phyloP scores from a whole-genome alignment of 306 rosid genomes.

The Luffa aegyptiaca region DNA sequence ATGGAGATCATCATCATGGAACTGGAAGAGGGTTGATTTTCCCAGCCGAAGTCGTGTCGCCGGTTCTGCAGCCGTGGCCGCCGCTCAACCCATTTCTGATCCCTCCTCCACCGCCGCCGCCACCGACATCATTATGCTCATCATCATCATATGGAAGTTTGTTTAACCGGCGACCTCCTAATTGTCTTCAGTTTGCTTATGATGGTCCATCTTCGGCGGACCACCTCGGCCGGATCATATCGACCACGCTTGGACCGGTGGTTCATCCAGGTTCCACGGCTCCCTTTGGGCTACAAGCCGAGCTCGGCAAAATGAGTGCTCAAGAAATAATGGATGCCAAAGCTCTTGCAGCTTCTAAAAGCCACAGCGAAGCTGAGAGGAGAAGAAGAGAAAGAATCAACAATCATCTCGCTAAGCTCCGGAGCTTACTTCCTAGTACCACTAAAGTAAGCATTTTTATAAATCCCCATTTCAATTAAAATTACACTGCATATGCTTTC shows the following conservation, averaged over 20 bases:
- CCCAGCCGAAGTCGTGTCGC: constrained; percentile 34
- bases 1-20: constrained; percentile 21
- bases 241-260: constrained; percentile 59
- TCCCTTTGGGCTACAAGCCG: constrained; percentile 77
- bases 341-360: constrained; percentile 89
- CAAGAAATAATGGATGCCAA: constrained; percentile 96
- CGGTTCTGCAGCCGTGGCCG: constrained; percentile 50
- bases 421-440: constrained; percentile 81
- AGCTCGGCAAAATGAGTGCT: constrained; percentile 73
- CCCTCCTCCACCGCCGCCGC: constrained; percentile 24
- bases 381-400: constrained; percentile 94
- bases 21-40: constrained; percentile 32
- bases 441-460: constrained; percentile 61
- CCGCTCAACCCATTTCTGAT: constrained; percentile 37
- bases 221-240: constrained; percentile 52
- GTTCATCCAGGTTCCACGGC: constrained; percentile 47
- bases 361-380: constrained; percentile 91
- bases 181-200: constrained; percentile 56
- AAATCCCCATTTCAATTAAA: background rate
- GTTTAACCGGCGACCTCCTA: constrained; percentile 48
- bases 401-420: constrained; percentile 80
- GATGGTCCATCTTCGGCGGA: constrained; percentile 60
- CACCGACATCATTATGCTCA: background rate
- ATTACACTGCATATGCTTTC: background rate
- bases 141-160: constrained; percentile 41